These are phyloP conservation scores for Aureobasidium lini DNA, from an alignment of 2,329 filamentous ascomycete genomes.

Conservation along the genomic window DNA sequence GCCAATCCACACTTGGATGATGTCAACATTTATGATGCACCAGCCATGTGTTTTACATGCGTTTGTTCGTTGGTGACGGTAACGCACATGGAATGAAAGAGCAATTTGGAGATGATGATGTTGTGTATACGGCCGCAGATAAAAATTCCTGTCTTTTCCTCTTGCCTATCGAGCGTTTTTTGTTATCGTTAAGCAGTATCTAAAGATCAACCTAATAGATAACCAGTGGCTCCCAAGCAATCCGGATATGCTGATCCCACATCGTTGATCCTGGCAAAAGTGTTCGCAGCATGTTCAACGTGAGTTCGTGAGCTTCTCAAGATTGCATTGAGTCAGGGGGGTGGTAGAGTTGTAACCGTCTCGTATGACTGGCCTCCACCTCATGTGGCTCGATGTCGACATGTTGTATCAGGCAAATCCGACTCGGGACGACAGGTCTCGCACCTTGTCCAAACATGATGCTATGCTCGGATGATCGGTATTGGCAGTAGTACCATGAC, in stretches of 20 bases:
- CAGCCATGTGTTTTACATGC: background rate
- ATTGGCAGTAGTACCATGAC: too few species aligned
- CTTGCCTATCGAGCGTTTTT: background rate
- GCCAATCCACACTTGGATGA: constrained; percentile 10
- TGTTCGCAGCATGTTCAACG: background rate
- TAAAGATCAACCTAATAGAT: background rate
- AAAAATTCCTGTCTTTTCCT: constrained; percentile 3
- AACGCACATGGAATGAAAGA: background rate
- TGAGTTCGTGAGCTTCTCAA: background rate
- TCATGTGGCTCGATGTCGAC: background rate
- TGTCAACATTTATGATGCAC: background rate
- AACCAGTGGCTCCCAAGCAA: background rate
- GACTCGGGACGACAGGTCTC: too few species aligned
- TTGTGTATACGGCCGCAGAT: background rate
- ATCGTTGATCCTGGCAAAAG: background rate
- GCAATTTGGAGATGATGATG: background rate
- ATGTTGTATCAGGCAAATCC: background rate
- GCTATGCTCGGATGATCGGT: too few species aligned
- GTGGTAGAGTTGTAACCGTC: background rate
- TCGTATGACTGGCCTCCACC: background rate
- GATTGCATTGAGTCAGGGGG: background rate
- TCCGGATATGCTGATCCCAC: background rate
- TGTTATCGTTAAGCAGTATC: constrained; percentile 3
- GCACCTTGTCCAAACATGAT: too few species aligned
- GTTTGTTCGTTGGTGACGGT: background rate